Conservation (phyloP, 1,284 basidiomycete genomes). For the Ustilago trichophora region DNA sequence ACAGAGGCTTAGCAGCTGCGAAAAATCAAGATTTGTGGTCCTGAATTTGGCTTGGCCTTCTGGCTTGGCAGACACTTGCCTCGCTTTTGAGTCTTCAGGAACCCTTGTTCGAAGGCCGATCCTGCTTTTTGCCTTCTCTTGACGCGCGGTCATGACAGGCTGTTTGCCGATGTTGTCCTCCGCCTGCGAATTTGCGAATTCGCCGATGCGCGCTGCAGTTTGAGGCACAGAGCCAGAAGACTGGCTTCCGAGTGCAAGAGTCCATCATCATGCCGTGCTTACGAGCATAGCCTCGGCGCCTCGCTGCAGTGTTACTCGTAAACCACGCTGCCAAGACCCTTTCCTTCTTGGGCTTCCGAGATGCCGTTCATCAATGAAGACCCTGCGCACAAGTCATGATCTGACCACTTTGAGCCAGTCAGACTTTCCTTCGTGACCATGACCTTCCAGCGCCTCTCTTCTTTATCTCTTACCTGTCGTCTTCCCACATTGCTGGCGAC, state of each 20-base stretch:
- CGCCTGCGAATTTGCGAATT: constrained; percentile 5
- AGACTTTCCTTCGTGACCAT: too few relatives aligned
- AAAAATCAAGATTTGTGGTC: neutral
- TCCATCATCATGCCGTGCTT: constrained; percentile 9
- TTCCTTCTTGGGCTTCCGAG: neutral
- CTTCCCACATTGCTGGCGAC: neutral
- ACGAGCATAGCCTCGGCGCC: neutral
- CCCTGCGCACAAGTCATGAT: too few relatives aligned
- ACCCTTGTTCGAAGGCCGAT: too few relatives aligned
- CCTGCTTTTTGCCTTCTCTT: neutral
- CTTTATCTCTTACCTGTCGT: neutral
- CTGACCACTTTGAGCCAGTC: too few relatives aligned
- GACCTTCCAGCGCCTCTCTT: neutral
- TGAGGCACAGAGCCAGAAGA: neutral
- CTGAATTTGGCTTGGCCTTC: neutral
- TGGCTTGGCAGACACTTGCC: neutral
- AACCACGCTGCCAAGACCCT: constrained; percentile 24
- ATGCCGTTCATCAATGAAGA: neutral
- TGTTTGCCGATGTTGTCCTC: neutral
- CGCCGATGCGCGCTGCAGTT: neutral
- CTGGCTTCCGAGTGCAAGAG: neutral
- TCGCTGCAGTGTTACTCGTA: too few relatives aligned
- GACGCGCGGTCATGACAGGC: neutral
- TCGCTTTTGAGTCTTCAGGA: too few relatives aligned
- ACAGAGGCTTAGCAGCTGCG: too few relatives aligned